phyloP scores from a whole-genome alignment of 176 grass and related monocot genomes.

The Carex pumila region DNA sequence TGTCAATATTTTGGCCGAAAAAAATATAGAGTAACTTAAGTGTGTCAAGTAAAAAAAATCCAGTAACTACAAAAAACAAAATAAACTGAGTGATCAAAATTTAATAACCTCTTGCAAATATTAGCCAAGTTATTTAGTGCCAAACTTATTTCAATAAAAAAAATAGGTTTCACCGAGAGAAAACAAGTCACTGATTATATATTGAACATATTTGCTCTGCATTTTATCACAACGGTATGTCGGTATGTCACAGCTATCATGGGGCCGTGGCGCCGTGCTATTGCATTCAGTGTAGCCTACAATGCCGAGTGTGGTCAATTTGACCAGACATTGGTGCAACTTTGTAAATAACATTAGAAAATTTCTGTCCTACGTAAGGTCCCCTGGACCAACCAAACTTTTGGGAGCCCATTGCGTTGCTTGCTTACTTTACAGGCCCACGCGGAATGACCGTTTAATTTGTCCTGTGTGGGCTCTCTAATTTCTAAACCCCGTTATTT shows the following conservation, averaged over 20 bases:
- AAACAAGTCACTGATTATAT: too few species aligned
- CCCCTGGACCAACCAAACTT: neutral
- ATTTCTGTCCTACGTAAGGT: neutral
- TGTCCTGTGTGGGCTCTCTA: neutral
- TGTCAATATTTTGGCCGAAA: too few species aligned
- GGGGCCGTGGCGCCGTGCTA: neutral
- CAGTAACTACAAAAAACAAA: too few species aligned
- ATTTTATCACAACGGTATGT: neutral
- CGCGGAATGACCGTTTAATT: conserved; percentile 16
- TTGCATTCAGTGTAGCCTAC: neutral
- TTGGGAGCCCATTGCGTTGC: neutral
- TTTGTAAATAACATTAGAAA: neutral
- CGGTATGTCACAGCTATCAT: neutral
- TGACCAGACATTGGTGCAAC: neutral
- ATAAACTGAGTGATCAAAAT: too few species aligned
- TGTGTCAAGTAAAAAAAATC: too few species aligned
- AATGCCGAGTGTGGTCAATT: neutral
- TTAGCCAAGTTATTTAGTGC: too few species aligned
- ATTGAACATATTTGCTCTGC: too few species aligned
- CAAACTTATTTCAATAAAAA: too few species aligned
- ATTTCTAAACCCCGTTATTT: neutral
- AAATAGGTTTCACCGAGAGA: too few species aligned
- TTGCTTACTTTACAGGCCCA: conserved; percentile 4
- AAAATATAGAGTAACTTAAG: too few species aligned
- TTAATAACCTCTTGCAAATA: too few species aligned